Base-by-base conservation (phyloP, 1,139 yeast species). In the Schizosaccharomyces versatilis region DNA sequence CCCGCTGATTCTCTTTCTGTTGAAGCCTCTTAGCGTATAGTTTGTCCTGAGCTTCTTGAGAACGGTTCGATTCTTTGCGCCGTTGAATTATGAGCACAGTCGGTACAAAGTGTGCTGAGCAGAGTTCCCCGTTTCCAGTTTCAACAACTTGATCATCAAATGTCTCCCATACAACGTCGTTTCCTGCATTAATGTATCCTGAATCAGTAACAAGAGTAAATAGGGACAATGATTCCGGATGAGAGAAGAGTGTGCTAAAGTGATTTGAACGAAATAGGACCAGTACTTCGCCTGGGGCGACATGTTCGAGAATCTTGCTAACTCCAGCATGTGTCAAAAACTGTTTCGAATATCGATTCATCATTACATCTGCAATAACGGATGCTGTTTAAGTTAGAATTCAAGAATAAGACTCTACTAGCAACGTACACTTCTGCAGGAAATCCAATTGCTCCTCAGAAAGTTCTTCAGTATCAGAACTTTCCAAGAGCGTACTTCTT, bases 261-360 rank as follows among this genome's bases (percentile, higher is more conserved):
- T 85, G 95, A 66, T 85, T 84, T 66, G 86, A 86, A 62, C 95
- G 72, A 69, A 86, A 86, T 57, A 86, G 74, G 0, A 86, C 77
- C 1, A 79, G 73, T 58, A 81, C 72, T 40, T 79, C 67, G 24
- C 73, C 72, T 12, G 71, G 67, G 53, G 71, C 65, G 53, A 83
- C 65, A 14, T 72, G 63, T 2, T 68, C 66, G 24, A 66, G 61
- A 53, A 78, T 61, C 47, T 65, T 67, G 2, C 64, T 58, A 19
- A 84, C 64, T 0, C 96, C 96, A 54, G 69, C 67, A 1, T 68
- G 68, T 0, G 95, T 84, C 61, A 85, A 14, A 44, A 44, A 44
- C 9, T 44, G 49, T 36, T 19, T 44, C 9, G 49, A 19, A 24
- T 17, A 44, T 6, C 49, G 19, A 9, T 44, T 32, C 32, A 19